Conservation (phyloP, 2,329 filamentous ascomycete species). For the Cladosporium sp. region DNA sequence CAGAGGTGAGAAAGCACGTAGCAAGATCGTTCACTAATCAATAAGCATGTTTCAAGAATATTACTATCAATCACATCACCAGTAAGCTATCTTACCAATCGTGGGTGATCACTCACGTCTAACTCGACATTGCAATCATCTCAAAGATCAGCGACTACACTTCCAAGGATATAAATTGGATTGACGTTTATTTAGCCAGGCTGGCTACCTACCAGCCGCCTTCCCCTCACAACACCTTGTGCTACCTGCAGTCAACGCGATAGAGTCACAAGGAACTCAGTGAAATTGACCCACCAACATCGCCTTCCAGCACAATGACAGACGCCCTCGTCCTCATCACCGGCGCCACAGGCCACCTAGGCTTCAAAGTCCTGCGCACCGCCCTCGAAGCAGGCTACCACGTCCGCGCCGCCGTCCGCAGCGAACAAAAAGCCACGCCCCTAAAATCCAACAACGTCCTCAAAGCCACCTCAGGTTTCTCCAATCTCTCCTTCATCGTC, state of each 20-base stretch:
- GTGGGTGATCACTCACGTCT: background rate
- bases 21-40: background rate
- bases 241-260: background rate
- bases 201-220: too few relatives aligned
- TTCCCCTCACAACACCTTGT: background rate
- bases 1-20: background rate
- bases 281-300: background rate
- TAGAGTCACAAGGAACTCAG: background rate
- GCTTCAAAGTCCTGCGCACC: conserved; percentile 39
- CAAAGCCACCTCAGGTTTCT: conserved; percentile 28
- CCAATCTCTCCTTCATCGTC: conserved; percentile 36
- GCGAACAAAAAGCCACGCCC: conserved; percentile 35
- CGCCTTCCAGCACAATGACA: background rate
- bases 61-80: background rate
- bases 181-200: background rate
- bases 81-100: background rate
- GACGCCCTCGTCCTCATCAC: conserved; percentile 37
- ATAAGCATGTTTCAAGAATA: background rate
- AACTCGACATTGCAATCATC: background rate
- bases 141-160: background rate
- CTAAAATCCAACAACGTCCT: conserved; percentile 35
- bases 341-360: conserved; percentile 44
- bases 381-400: conserved; percentile 41
- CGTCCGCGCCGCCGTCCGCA: conserved; percentile 43
- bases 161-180: background rate